Evolutionary conservation across 768 basidiomycete genomes (phyloP).

Genomic region (Tulasnella sp.): DNA sequence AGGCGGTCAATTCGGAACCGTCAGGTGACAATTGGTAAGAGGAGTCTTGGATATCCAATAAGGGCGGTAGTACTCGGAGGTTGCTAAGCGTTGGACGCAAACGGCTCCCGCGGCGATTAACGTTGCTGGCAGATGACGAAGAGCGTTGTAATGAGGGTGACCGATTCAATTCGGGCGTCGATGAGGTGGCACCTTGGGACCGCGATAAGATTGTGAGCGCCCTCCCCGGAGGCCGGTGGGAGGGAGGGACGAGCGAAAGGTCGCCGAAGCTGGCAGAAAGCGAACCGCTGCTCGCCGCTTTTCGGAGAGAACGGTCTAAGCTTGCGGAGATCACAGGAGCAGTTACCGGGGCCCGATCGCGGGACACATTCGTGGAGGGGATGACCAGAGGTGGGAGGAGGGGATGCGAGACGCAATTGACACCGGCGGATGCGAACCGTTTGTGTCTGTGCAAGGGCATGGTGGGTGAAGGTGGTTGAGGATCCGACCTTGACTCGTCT

Average conservation of each 20-base stretch:
- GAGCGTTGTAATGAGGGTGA: not conserved
- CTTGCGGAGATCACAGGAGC: not conserved
- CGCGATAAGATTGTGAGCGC: not conserved
- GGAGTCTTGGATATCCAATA: not conserved
- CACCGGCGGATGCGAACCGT: not conserved
- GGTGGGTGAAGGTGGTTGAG: not conserved
- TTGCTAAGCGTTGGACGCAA: not conserved
- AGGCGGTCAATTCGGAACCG: not conserved
- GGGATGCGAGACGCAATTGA: not conserved
- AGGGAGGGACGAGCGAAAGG: not conserved
- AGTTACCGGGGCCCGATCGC: not conserved
- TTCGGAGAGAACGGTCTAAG: not conserved
- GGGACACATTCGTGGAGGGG: not conserved
- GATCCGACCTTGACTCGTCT: not conserved
- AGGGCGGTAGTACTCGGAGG: not conserved
- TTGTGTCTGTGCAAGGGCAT: not conserved
- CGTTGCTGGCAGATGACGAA: not conserved
- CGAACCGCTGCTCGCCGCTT: slow-evolving; percentile 1
- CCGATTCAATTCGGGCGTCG: not conserved
- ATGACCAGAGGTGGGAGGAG: not conserved
- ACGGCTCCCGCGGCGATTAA: not conserved
- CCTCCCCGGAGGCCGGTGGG: not conserved
- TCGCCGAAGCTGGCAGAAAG: not conserved
- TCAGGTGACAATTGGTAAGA: not conserved
- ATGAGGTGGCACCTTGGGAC: not conserved